phyloP scores from a whole-genome alignment of 257 asterid genomes.

The Ehretia macrophylla region DNA sequence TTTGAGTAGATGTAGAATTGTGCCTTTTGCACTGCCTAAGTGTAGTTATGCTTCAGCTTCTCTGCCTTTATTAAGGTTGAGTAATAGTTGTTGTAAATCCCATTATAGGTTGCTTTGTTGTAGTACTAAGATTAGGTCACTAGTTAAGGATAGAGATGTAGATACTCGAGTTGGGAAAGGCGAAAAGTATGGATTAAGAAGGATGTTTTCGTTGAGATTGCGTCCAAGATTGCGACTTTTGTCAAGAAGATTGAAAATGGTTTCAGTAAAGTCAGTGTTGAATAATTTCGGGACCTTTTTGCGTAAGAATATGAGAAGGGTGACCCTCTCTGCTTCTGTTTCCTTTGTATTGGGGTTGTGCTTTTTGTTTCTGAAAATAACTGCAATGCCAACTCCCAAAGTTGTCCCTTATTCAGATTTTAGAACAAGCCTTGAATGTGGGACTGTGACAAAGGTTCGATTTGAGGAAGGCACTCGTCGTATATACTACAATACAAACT shows the following conservation, averaged over 20 bases:
- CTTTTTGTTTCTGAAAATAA: constrained; percentile 64
- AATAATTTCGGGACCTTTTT: constrained; percentile 50
- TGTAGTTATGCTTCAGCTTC: constrained; percentile 27
- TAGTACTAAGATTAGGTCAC: constrained; percentile 42
- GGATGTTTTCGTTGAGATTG: constrained; percentile 58
- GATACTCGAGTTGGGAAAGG: constrained; percentile 38
- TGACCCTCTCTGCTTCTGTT: constrained; percentile 54
- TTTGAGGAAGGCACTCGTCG: constrained; percentile 93
- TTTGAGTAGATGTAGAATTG: constrained; percentile 21
- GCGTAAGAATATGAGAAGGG: constrained; percentile 54
- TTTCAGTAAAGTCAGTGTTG: constrained; percentile 41
- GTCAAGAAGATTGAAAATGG: constrained; percentile 49
- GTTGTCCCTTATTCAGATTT: constrained; percentile 75
- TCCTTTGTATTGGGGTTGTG: constrained; percentile 73
- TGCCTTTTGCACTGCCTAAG: constrained; percentile 30
- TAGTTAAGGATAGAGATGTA: constrained; percentile 31
- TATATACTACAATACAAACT: constrained; percentile 58
- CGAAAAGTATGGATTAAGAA: constrained; percentile 29
- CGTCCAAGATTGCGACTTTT: constrained; percentile 59
- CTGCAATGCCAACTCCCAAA: constrained; percentile 67
- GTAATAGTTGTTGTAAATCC: constrained; percentile 21
- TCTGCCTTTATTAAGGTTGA: constrained; percentile 39
- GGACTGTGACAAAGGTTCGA: constrained; percentile 61
- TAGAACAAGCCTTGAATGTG: constrained; percentile 60
- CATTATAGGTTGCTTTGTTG: constrained; percentile 30